These are phyloP conservation scores for Penicillium hordei DNA, from an alignment of 2,329 filamentous ascomycete species.

Conservation along the genomic window DNA sequence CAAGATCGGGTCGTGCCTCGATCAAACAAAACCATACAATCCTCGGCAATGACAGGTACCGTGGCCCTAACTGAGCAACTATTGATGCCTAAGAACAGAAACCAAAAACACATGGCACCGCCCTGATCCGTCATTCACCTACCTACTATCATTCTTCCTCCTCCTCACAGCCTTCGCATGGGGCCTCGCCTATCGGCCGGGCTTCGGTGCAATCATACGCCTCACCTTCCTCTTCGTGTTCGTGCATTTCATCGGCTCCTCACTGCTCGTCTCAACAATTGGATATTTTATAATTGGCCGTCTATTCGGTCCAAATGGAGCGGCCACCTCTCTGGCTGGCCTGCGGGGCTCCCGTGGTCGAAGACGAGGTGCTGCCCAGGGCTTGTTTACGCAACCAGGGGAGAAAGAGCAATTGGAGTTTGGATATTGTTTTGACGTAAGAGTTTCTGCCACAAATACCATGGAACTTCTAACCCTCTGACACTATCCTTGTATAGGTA, in stretches of 20 bases:
- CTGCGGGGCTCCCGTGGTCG: slow-evolving; percentile 47
- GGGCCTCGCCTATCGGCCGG: slow-evolving; percentile 57
- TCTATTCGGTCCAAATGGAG: slow-evolving; percentile 58
- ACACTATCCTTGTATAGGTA: slow-evolving; percentile 43
- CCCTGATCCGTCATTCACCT: slow-evolving; percentile 68
- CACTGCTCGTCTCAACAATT: slow-evolving; percentile 59
- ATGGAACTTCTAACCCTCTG: background rate
- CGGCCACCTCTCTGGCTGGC: slow-evolving; percentile 46
- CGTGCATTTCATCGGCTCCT: slow-evolving; percentile 62
- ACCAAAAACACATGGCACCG: slow-evolving; percentile 71
- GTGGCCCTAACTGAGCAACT: background rate
- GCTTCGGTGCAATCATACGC: slow-evolving; percentile 48
- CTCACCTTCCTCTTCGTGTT: slow-evolving; percentile 53
- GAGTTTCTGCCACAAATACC: slow-evolving; percentile 17
- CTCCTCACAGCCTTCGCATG: slow-evolving; percentile 56
- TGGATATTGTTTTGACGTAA: slow-evolving; percentile 69
- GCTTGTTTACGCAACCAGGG: slow-evolving; percentile 58
- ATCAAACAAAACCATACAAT: background rate
- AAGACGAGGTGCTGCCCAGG: slow-evolving; percentile 51
- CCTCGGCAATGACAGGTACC: background rate
- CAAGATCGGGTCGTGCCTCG: background rate
- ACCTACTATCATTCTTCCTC: slow-evolving; percentile 67
- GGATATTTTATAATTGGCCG: slow-evolving; percentile 65
- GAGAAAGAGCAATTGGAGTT: slow-evolving; percentile 64
- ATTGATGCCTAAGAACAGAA: slow-evolving; percentile 45